Evolutionary conservation across 2,329 filamentous ascomycete species (phyloP).

Genomic region (Aspergillus quadricinctus): DNA sequence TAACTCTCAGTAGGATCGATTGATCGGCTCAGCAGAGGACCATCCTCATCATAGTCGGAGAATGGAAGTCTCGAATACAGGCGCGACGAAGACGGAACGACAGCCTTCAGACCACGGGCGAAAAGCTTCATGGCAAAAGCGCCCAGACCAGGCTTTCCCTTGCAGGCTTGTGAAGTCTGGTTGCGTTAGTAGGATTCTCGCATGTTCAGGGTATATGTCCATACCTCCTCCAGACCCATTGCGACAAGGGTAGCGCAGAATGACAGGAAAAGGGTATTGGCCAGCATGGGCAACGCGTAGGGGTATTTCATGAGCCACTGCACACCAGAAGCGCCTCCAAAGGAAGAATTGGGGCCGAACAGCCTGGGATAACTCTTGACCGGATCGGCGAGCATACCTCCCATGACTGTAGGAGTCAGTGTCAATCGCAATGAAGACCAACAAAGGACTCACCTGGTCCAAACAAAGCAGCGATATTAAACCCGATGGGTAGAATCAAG

Average conservation of each 20-base stretch:
- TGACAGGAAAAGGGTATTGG: constrained; percentile 58
- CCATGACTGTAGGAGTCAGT: constrained; percentile 45
- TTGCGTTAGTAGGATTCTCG: constrained; percentile 4
- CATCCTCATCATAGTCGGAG: constrained; percentile 33
- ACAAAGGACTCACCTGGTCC: constrained; percentile 36
- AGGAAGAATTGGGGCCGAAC: constrained; percentile 56
- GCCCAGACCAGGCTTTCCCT: constrained; percentile 45
- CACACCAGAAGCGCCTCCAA: constrained; percentile 54
- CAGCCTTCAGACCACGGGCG: constrained; percentile 20
- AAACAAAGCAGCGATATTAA: constrained; percentile 60
- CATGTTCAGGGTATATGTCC: background rate
- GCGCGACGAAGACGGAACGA: constrained; percentile 28
- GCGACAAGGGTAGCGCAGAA: constrained; percentile 53
- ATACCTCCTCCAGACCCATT: constrained; percentile 60
- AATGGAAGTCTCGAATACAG: constrained; percentile 32
- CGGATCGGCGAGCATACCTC: constrained; percentile 65
- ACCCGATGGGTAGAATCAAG: constrained; percentile 60
- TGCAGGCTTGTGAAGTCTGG: constrained; percentile 47
- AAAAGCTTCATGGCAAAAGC: constrained; percentile 26
- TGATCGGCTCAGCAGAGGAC: constrained; percentile 30
- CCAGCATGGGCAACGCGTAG: constrained; percentile 64
- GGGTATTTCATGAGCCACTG: constrained; percentile 61
- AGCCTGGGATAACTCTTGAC: constrained; percentile 57
- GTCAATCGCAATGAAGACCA: constrained; percentile 30
- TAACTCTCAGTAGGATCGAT: constrained; percentile 31